These are phyloP conservation scores for Lepidopterella palustris DNA, from an alignment of 495 filamentous ascomycete genomes.

Conservation along the genomic window DNA sequence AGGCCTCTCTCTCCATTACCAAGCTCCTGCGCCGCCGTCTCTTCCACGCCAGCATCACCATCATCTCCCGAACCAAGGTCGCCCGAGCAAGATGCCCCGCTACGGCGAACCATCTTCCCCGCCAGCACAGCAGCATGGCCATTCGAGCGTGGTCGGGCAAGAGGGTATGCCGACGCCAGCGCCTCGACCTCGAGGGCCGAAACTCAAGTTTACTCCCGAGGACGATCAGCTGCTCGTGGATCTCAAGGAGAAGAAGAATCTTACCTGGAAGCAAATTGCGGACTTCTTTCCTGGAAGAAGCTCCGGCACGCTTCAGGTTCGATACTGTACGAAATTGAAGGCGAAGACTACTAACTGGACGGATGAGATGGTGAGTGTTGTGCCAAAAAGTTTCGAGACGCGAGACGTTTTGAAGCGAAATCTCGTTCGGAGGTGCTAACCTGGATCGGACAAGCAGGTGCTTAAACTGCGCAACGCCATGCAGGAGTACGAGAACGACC, in stretches of 20 bases:
- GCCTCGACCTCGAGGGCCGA: constrained; percentile 68
- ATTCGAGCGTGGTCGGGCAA: constrained; percentile 70
- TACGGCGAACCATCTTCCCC: constrained; percentile 27
- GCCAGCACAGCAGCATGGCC: constrained; percentile 34
- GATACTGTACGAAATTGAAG: constrained; percentile 90
- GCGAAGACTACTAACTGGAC: constrained; percentile 90
- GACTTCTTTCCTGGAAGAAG: constrained; percentile 88
- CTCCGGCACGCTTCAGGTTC: constrained; percentile 81
- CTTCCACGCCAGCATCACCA: constrained; percentile 51
- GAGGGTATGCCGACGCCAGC: constrained; percentile 77
- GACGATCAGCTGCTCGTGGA: constrained; percentile 80
- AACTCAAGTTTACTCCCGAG: constrained; percentile 83
- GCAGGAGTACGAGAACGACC: constrained; percentile 82
- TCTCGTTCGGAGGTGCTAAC: constrained; percentile 28
- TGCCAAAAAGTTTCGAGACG: constrained; percentile 17
- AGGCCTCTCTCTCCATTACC: constrained; percentile 11
- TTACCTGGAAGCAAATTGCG: constrained; percentile 94
- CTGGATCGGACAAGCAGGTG: constrained; percentile 48
- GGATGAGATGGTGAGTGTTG: constrained; percentile 74
- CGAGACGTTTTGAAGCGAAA: constrained; percentile 19
- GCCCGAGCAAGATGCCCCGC: constrained; percentile 48
- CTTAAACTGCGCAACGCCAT: constrained; percentile 70
- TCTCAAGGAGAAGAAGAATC: constrained; percentile 83
- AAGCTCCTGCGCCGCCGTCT: constrained; percentile 15
- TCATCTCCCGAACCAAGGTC: constrained; percentile 56